Percentiles rank a stretch among this genome's conserved stretches.
Conservation (phyloP, 164 flowering plant species). For the Santalum album region DNA sequence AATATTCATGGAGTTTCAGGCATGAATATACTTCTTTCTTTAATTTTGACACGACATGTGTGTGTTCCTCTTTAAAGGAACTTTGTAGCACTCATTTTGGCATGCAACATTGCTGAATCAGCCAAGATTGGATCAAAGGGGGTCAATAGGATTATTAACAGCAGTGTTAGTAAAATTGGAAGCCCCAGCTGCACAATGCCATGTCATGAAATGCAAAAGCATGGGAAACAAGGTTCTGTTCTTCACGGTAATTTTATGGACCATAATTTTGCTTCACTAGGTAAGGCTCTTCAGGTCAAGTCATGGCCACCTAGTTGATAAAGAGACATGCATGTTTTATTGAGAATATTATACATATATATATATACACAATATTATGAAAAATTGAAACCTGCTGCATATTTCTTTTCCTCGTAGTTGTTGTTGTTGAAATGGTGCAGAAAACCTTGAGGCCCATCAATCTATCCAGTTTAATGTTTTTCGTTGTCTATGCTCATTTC, state of each 20-base stretch:
- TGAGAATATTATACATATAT: too few species aligned
- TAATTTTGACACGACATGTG: neutral
- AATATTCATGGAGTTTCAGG: constrained; percentile 45
- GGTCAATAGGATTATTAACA: constrained; percentile 18
- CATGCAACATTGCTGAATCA: constrained; percentile 37
- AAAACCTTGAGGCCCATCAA: too few species aligned
- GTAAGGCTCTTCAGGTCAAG: neutral
- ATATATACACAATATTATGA: too few species aligned
- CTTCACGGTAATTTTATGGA: constrained; percentile 38
- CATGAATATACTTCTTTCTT: constrained; percentile 18
- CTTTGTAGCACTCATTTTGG: constrained; percentile 21
- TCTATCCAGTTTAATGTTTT: too few species aligned
- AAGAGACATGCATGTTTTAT: neutral
- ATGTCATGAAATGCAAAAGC: constrained; percentile 28
- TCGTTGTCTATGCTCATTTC: too few species aligned
- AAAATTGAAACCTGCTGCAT: too few species aligned
- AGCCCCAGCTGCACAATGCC: constrained; percentile 29
- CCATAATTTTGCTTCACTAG: neutral
- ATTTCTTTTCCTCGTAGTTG: too few species aligned
- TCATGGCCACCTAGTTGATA: neutral
- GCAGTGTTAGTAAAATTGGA: constrained; percentile 26
- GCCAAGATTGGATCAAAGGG: constrained; percentile 55
- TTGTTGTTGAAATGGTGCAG: too few species aligned
- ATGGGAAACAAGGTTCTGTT: constrained; percentile 36
- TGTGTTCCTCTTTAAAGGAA: constrained; percentile 2